Base-by-base conservation (phyloP, 495 filamentous ascomycete species). In the Physcia stellaris region DNA sequence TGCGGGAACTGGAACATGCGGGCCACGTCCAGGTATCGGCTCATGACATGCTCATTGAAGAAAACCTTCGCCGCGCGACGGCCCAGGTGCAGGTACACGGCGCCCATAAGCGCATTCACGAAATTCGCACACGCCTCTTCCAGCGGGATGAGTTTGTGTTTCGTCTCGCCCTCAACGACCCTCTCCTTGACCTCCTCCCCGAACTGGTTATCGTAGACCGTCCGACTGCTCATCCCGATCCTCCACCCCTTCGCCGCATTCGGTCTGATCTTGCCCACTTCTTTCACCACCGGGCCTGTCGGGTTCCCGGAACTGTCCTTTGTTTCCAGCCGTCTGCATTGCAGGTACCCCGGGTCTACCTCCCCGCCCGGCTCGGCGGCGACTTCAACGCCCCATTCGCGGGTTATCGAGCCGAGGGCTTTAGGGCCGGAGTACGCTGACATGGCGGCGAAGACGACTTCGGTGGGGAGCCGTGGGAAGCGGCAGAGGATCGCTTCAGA, bases 321-420 rank as follows among this genome's bases (percentile, higher is more conserved):
- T 45, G 80, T 70, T 23, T 63, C 57, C 24, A 79, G 35, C 32
- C 71, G 58, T 37, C 63, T 67, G 60, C 83, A 90, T 55, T 96
- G 92, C 28, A 98, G 68, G n/a, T 87, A 62, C 7, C 90, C 92
- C 1, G 88, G 81, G 57, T 98, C 87, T 39, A 96, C 88, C 59
- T 96, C 84, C 32, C 72, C 78, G 16, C 86, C 87, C 1, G 90
- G 88, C 24, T 71, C 75, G 6, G 82, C 80, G 12, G 83, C 90
- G 26, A 62, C 50, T 49, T 96, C 88, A 12, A 95, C 73, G 59
- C 92, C 90, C 88, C 90, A 98, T 59, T 86, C 82, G 24, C 66
- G 60, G 0, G 80, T 69, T 42, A 95, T 70, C 1, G 71, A 60
- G 19, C 72, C 60, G 16, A 96, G 71, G 0, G 85, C 69, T 38